These are phyloP conservation scores for Insectozyma bohioensis DNA, from an alignment of 1,139 yeast species.

Conservation along the genomic window DNA sequence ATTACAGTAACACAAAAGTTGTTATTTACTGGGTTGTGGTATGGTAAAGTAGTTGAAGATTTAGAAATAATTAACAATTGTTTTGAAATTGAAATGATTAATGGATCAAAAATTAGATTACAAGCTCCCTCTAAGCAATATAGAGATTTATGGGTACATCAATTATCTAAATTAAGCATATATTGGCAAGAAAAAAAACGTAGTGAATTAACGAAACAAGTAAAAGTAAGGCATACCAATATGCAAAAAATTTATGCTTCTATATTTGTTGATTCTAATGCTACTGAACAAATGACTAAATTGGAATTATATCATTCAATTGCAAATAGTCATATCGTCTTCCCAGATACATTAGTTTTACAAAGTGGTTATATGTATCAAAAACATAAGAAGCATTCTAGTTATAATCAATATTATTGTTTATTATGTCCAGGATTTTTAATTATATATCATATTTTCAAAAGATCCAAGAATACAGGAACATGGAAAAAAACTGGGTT, in stretches of 20 bases:
- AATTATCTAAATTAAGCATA: constrained; percentile 40
- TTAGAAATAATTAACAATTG: constrained; percentile 39
- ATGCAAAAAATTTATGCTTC: constrained; percentile 46
- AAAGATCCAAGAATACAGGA: constrained; percentile 48
- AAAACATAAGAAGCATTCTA: constrained; percentile 67
- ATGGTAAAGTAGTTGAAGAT: constrained; percentile 26
- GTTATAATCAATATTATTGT: constrained; percentile 60
- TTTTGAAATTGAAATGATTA: constrained; percentile 52
- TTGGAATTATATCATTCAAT: constrained; percentile 45
- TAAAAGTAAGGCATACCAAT: constrained; percentile 47
- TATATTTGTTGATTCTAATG: constrained; percentile 59
- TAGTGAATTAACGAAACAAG: constrained; percentile 41
- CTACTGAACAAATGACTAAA: constrained; percentile 46
- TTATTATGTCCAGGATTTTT: constrained; percentile 71
- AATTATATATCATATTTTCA: constrained; percentile 47
- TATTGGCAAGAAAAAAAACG: constrained; percentile 61
- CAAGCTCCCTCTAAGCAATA: constrained; percentile 53
- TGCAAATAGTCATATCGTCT: constrained; percentile 3
- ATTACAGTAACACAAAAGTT: constrained; percentile 32
- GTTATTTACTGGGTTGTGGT: constrained; percentile 49
- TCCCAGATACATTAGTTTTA: constrained; percentile 6
- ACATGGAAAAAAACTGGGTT: constrained; percentile 42
- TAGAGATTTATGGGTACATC: constrained; percentile 66
- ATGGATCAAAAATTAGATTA: constrained; percentile 50
- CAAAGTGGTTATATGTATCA: constrained; percentile 62